Conservation (phyloP, 2,329 filamentous ascomycete species). For the Fusarium penzigii region DNA sequence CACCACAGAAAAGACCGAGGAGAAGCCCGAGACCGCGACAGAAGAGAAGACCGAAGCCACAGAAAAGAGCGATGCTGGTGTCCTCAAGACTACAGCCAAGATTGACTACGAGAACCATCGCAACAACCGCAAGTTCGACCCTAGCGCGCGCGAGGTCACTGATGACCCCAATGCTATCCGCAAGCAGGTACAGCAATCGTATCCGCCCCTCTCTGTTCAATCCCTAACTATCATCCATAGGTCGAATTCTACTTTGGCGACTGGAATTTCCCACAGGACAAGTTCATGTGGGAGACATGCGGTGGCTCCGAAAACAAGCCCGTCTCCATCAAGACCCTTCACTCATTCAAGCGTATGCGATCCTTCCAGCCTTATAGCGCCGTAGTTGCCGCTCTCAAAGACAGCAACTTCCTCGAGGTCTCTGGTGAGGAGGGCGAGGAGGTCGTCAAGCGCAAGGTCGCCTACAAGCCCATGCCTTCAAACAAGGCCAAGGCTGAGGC, state of each 20-base stretch:
- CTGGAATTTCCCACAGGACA: conserved; percentile 85
- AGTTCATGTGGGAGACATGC: conserved; percentile 79
- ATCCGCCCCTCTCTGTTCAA: background rate
- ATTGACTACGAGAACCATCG: conserved; percentile 40
- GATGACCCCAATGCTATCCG: conserved; percentile 80
- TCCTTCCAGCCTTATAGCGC: conserved; percentile 87
- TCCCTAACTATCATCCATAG: conserved; percentile 42
- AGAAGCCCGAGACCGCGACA: conserved; percentile 27
- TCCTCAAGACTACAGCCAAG: conserved; percentile 48
- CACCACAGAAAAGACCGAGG: conserved; percentile 28
- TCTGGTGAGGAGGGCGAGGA: conserved; percentile 73
- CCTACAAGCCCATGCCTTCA: conserved; percentile 61
- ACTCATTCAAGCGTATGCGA: conserved; percentile 93
- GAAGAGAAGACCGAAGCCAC: conserved; percentile 24
- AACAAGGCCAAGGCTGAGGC: conserved; percentile 67
- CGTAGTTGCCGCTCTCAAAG: conserved; percentile 79
- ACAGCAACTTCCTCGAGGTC: conserved; percentile 72
- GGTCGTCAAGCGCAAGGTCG: conserved; percentile 73
- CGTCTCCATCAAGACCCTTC: conserved; percentile 74
- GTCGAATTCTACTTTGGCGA: conserved; percentile 97
- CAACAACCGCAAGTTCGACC: conserved; percentile 71
- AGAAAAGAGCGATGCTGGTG: conserved; percentile 26
- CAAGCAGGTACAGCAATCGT: conserved; percentile 63
- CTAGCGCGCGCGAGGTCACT: conserved; percentile 66
- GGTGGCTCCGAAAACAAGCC: conserved; percentile 80